Conservation (phyloP, 768 basidiomycete species). For the Lactarius hatsudake region DNA sequence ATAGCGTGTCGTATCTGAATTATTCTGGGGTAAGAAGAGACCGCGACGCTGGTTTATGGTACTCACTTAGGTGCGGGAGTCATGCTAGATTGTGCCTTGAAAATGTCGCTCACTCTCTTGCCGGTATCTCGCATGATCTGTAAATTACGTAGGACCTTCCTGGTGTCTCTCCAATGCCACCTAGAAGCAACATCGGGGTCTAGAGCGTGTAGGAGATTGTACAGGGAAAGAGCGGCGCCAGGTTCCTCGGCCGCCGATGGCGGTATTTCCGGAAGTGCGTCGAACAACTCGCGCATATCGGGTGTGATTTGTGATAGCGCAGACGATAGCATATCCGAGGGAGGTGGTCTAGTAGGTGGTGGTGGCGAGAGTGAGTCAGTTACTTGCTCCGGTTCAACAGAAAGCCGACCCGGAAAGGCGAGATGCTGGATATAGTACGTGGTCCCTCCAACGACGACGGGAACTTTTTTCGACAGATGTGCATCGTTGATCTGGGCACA, state of each 20-base stretch:
- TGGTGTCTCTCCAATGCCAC: slow-evolving; percentile 96
- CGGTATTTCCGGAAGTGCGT: slow-evolving; percentile 55
- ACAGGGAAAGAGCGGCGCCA: slow-evolving; percentile 57
- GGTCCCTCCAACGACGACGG: slow-evolving; percentile 93
- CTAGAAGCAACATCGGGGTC: slow-evolving; percentile 73
- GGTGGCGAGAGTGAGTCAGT: slow-evolving; percentile 2
- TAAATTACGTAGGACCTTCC: slow-evolving; percentile 83
- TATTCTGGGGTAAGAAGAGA: not conserved
- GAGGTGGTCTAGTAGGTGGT: slow-evolving; percentile 12
- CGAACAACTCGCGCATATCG: slow-evolving; percentile 49
- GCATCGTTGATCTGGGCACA: slow-evolving; percentile 68
- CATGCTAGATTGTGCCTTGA: slow-evolving; percentile 55
- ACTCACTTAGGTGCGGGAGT: slow-evolving; percentile 50
- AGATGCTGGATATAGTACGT: slow-evolving; percentile 98
- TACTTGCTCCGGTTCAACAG: slow-evolving; percentile 29
- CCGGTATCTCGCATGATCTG: slow-evolving; percentile 73
- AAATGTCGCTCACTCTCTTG: slow-evolving; percentile 62
- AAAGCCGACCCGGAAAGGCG: slow-evolving; percentile 78
- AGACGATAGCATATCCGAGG: slow-evolving; percentile 33
- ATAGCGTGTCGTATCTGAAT: slow-evolving; percentile 75
- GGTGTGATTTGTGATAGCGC: slow-evolving; percentile 46
- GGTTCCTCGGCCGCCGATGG: slow-evolving; percentile 56
- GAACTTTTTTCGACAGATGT: slow-evolving; percentile 58
- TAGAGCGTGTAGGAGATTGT: slow-evolving; percentile 60
- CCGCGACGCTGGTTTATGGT: not conserved